phyloP scores from a whole-genome alignment of 2,329 filamentous ascomycete species.

The Alternaria angustiovoidea region DNA sequence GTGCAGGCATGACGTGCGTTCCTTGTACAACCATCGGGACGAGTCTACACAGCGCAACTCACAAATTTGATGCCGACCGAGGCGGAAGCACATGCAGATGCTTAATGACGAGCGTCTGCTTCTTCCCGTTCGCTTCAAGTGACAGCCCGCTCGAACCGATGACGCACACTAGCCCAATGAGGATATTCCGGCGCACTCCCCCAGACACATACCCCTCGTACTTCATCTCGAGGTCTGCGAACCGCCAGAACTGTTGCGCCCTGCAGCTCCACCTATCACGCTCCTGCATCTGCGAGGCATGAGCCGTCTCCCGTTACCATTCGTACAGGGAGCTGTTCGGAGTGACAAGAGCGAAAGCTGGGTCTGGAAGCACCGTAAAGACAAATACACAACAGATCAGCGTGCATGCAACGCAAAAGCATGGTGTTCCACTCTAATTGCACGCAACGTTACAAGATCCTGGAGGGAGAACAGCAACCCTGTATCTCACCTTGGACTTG shows the following conservation, averaged over 20 bases:
- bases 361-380: slow-evolving; percentile 1
- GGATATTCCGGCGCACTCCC: slow-evolving; percentile 28
- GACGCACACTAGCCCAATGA: slow-evolving; percentile 19
- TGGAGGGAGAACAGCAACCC: background rate
- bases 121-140: slow-evolving; percentile 25
- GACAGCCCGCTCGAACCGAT: slow-evolving; percentile 15
- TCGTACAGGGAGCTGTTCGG: slow-evolving; percentile 16
- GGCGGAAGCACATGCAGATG: slow-evolving; percentile 25
- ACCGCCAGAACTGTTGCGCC: slow-evolving; percentile 19
- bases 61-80: slow-evolving; percentile 20
- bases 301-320: slow-evolving; percentile 4
- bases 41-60: slow-evolving; percentile 7
- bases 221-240: slow-evolving; percentile 23
- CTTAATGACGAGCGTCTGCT: slow-evolving; percentile 35
- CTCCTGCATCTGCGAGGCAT: background rate
- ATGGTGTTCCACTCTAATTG: background rate
- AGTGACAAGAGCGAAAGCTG: slow-evolving; percentile 15
- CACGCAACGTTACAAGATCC: background rate
- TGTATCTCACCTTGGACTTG: background rate
- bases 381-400: slow-evolving; percentile 4
- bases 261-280: slow-evolving; percentile 29
- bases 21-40: slow-evolving; percentile 18
- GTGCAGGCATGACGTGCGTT: slow-evolving; percentile 21
- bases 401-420: slow-evolving; percentile 8
- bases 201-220: slow-evolving; percentile 22